These are phyloP conservation scores for Pontederia paniculata DNA, from an alignment of 176 grass and related monocot species.

Conservation along the genomic window DNA sequence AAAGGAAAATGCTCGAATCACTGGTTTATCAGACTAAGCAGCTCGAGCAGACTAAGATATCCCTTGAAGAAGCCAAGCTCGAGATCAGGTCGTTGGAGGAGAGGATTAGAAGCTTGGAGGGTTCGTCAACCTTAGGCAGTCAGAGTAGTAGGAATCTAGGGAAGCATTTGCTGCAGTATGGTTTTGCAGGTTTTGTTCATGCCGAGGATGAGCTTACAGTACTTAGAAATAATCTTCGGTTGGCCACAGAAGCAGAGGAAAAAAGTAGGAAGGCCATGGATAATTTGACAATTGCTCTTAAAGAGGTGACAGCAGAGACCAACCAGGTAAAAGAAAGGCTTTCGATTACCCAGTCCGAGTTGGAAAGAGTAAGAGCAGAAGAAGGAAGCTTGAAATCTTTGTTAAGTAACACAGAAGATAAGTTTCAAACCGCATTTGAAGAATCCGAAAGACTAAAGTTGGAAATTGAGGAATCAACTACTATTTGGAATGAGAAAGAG, in stretches of 20 bases:
- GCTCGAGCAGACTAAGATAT: slow-evolving; percentile 87
- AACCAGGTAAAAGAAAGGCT: slow-evolving; percentile 55
- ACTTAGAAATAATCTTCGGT: slow-evolving; percentile 33
- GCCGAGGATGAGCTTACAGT: slow-evolving; percentile 42
- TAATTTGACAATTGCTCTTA: slow-evolving; percentile 59
- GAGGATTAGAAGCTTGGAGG: slow-evolving; percentile 26
- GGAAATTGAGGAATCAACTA: slow-evolving; percentile 54
- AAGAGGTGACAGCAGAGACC: slow-evolving; percentile 63
- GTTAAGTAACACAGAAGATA: slow-evolving; percentile 18
- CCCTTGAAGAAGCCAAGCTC: slow-evolving; percentile 84
- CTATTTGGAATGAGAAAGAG: slow-evolving; percentile 66
- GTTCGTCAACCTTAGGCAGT: not conserved
- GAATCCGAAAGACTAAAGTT: slow-evolving; percentile 34
- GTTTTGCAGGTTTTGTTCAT: not conserved
- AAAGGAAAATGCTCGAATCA: slow-evolving; percentile 90
- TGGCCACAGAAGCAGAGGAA: slow-evolving; percentile 57
- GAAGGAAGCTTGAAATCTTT: slow-evolving; percentile 11
- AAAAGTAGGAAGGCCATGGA: slow-evolving; percentile 60
- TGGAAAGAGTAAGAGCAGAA: slow-evolving; percentile 41
- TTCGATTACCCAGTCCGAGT: slow-evolving; percentile 38
- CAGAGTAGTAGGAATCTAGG: slow-evolving; percentile 16
- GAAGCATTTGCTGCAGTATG: slow-evolving; percentile 22
- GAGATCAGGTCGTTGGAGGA: slow-evolving; percentile 38
- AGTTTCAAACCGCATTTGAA: slow-evolving; percentile 16
- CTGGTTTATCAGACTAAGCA: slow-evolving; percentile 69